phyloP scores from a whole-genome alignment of 768 basidiomycete species.

The Fomitopsis pulvina region DNA sequence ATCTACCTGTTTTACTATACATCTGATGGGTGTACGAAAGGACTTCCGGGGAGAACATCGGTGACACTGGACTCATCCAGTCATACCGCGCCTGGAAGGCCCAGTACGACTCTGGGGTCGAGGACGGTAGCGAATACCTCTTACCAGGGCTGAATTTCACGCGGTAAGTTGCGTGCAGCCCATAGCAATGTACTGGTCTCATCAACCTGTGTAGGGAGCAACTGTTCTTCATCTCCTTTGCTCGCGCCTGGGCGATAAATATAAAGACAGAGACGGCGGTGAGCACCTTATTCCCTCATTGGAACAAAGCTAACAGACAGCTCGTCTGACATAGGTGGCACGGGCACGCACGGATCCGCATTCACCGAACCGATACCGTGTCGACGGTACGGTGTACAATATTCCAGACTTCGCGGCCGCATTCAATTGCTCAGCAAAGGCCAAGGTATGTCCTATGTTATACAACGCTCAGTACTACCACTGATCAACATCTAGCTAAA shows the following conservation, averaged over 20 bases:
- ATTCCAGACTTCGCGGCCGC: slow-evolving; percentile 84
- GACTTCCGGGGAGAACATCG: slow-evolving; percentile 90
- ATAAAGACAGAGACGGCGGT: slow-evolving; percentile 77
- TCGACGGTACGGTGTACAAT: slow-evolving; percentile 83
- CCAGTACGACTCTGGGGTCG: slow-evolving; percentile 54
- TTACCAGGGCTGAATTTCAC: slow-evolving; percentile 80
- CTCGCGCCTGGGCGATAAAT: slow-evolving; percentile 78
- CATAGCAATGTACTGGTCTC: background rate
- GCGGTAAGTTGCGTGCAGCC: slow-evolving; percentile 35
- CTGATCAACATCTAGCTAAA: slow-evolving; percentile 51
- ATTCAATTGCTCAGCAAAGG: slow-evolving; percentile 71
- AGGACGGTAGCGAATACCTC: slow-evolving; percentile 58
- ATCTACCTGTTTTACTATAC: background rate
- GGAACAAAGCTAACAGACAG: background rate
- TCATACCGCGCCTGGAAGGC: slow-evolving; percentile 89
- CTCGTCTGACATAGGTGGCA: slow-evolving; percentile 42
- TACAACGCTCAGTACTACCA: background rate
- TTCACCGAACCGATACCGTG: slow-evolving; percentile 72
- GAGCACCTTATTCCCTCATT: slow-evolving; percentile 19
- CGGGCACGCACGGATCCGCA: slow-evolving; percentile 86
- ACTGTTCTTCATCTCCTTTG: slow-evolving; percentile 90
- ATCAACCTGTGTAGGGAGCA: slow-evolving; percentile 59
- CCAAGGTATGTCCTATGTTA: slow-evolving; percentile 49
- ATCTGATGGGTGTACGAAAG: slow-evolving; percentile 27
- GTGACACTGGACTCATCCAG: slow-evolving; percentile 79